Evolutionary conservation across 2,329 filamentous ascomycete species (phyloP).

Genomic region (Akanthomyces lecanii): DNA sequence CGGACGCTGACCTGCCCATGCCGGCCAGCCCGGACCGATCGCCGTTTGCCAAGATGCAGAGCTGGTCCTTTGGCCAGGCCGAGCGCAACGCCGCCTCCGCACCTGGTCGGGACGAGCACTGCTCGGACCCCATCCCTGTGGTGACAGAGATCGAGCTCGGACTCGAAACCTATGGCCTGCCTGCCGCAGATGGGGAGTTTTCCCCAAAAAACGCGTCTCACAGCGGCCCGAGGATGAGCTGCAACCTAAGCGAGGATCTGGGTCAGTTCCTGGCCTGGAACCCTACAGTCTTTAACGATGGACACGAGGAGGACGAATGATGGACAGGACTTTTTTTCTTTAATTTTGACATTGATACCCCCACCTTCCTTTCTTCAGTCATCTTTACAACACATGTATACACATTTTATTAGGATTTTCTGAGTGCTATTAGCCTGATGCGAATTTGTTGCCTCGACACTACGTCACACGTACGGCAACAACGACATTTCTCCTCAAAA

Average conservation of each 20-base stretch:
- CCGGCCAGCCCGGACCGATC: slow-evolving; percentile 17
- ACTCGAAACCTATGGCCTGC: slow-evolving; percentile 4
- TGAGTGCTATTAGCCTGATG: background rate
- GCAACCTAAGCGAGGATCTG: slow-evolving; percentile 55
- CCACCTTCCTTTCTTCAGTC: background rate
- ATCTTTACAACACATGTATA: background rate
- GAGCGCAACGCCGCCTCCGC: background rate
- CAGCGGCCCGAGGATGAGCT: slow-evolving; percentile 51
- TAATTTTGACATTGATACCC: slow-evolving; percentile 8
- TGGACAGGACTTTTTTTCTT: slow-evolving; percentile 17
- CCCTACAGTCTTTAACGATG: slow-evolving; percentile 43
- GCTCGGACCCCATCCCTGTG: slow-evolving; percentile 12
- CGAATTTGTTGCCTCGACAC: background rate
- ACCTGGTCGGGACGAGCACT: background rate
- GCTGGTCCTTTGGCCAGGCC: slow-evolving; percentile 13
- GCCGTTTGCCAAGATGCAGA: slow-evolving; percentile 19
- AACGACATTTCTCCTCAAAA: too few species aligned
- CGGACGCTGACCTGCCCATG: slow-evolving; percentile 14
- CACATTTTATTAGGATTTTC: background rate
- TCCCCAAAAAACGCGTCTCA: background rate
- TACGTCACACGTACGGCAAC: background rate
- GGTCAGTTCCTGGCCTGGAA: slow-evolving; percentile 58
- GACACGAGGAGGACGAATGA: slow-evolving; percentile 23
- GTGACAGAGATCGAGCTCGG: background rate
- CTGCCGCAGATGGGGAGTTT: background rate